phyloP scores from a whole-genome alignment of 208 protist species.

The Leptomonas pyrrhocoris region DNA sequence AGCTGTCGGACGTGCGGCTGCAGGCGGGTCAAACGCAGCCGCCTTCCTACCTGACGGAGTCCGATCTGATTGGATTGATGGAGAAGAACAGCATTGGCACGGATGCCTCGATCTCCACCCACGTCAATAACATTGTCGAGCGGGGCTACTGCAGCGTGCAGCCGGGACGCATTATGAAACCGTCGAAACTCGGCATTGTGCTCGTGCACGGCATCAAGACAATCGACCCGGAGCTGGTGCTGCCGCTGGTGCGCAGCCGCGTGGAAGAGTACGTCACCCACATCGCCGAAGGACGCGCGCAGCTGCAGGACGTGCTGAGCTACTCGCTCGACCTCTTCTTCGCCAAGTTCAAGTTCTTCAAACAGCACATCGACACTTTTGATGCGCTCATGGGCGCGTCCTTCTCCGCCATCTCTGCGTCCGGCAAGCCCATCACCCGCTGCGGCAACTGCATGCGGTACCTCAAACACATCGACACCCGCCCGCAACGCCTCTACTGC shows the following conservation, averaged over 20 bases:
- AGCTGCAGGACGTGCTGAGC: constrained; percentile 82
- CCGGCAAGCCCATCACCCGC: constrained; percentile 85
- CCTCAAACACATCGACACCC: constrained; percentile 83
- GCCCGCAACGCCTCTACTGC: constrained; percentile 93
- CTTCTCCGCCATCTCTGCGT: constrained; percentile 84
- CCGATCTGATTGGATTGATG: constrained; percentile 98
- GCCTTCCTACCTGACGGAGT: constrained; percentile 96
- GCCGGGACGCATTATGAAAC: constrained; percentile 86
- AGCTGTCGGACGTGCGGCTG: constrained; percentile 78
- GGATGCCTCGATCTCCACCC: constrained; percentile 99
- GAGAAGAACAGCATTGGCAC: constrained; percentile 98
- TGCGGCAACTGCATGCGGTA: constrained; percentile 95
- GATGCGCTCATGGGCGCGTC: constrained; percentile 94
- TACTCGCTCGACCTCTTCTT: constrained; percentile 87
- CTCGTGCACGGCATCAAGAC: constrained; percentile 93
- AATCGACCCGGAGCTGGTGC: constrained; percentile 95
- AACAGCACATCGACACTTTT: constrained; percentile 91
- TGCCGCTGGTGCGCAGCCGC: constrained; percentile 88
- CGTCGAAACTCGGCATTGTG: constrained; percentile 94
- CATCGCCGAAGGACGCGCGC: constrained; percentile 91
- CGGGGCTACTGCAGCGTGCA: constrained; percentile 91
- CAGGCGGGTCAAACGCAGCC: constrained; percentile 88
- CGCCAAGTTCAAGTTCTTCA: constrained; percentile 92
- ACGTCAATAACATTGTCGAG: constrained; percentile 97
- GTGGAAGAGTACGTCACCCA: constrained; percentile 94